These are phyloP conservation scores for Claviceps sp. DNA, from an alignment of 2,329 filamentous ascomycete species.

Conservation along the genomic window DNA sequence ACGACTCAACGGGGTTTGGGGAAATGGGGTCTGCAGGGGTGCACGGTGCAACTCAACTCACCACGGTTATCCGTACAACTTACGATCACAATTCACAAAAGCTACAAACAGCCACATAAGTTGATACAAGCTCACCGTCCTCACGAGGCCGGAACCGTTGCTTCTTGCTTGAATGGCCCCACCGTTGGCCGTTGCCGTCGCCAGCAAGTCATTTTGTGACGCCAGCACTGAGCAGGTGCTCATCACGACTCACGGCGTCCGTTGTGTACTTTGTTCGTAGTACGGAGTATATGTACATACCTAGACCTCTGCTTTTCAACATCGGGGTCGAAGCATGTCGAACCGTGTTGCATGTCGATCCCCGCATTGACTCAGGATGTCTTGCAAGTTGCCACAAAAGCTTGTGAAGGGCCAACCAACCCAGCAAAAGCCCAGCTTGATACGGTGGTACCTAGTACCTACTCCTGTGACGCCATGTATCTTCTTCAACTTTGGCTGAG, in stretches of 20 bases:
- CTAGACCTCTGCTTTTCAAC: neutral
- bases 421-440: neutral
- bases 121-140: neutral
- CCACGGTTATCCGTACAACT: neutral
- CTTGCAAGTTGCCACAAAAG: neutral
- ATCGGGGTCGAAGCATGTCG: neutral
- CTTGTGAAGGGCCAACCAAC: neutral
- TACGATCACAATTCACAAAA: neutral
- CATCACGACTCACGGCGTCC: neutral
- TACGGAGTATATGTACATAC: too few relatives aligned
- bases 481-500: too few relatives aligned
- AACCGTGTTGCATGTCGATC: neutral
- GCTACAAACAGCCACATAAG: slow-evolving; percentile 1
- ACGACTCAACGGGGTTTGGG: neutral
- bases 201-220: neutral
- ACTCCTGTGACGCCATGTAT: too few relatives aligned
- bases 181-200: neutral
- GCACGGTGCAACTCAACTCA: neutral
- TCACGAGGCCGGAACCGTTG: neutral
- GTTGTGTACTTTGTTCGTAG: neutral
- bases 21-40: neutral
- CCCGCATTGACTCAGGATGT: neutral
- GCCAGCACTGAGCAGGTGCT: neutral
- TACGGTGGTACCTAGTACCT: too few relatives aligned
- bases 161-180: neutral